Conservation (phyloP, 164 flowering plant genomes). For the Kalanchoe fedtschenkoi region DNA sequence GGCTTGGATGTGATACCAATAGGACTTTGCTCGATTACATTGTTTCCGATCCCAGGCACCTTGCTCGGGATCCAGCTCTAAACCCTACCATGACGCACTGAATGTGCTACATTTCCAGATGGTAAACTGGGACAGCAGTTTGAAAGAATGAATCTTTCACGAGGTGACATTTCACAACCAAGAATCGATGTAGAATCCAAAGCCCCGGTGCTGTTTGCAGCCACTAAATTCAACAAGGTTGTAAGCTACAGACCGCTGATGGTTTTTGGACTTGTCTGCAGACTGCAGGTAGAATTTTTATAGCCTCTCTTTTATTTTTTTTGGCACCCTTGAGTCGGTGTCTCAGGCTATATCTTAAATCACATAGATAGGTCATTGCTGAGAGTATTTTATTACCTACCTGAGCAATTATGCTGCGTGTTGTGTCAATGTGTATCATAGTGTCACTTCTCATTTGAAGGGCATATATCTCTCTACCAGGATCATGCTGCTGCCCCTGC, state of each 20-base stretch:
- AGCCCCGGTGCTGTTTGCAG: not conserved
- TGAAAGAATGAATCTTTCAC: not conserved
- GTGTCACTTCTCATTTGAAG: not conserved
- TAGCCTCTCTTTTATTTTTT: not conserved
- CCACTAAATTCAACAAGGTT: not conserved
- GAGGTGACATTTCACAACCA: not conserved
- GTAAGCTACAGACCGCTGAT: not conserved
- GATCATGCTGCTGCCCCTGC: too few species aligned
- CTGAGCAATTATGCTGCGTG: not conserved
- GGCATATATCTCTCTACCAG: not conserved
- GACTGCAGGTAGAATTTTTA: not conserved
- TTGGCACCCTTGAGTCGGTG: not conserved
- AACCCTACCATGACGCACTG: not conserved
- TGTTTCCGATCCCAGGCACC: not conserved
- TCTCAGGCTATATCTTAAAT: not conserved
- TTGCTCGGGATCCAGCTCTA: not conserved
- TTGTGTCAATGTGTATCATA: not conserved
- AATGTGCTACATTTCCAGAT: not conserved
- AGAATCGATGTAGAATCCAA: not conserved
- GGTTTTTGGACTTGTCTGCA: not conserved
- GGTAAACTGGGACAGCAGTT: not conserved
- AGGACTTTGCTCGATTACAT: slow-evolving; percentile 14
- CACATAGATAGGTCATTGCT: not conserved
- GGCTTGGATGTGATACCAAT: slow-evolving; percentile 68
- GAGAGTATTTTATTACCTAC: not conserved